Percentiles rank a stretch among this genome's conserved stretches.
phyloP scores from a whole-genome alignment of 73 alveolate genomes.

The Paramecium pentaurelia region DNA sequence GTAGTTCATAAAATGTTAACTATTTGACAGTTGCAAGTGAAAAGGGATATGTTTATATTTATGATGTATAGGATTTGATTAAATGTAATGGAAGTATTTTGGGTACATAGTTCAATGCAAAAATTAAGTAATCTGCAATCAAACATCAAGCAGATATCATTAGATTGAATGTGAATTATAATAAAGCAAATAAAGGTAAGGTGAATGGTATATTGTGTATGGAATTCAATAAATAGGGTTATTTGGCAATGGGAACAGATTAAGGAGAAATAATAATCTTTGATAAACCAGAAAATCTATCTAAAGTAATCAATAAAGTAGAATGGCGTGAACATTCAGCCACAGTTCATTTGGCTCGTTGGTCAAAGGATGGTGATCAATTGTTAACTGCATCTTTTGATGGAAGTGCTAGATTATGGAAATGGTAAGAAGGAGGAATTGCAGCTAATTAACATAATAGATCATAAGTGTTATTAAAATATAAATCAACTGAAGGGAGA shows the following conservation, averaged over 20 bases:
- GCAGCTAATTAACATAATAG: background rate
- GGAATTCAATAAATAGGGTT: constrained; percentile 53
- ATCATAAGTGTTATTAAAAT: background rate
- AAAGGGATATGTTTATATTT: constrained; percentile 26
- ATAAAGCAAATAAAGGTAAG: background rate
- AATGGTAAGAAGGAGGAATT: constrained; percentile 27
- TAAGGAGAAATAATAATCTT: constrained; percentile 50
- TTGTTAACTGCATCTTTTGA: constrained; percentile 61
- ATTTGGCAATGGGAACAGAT: constrained; percentile 60
- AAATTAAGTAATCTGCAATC: background rate
- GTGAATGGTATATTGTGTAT: constrained; percentile 47
- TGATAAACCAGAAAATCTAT: constrained; percentile 41
- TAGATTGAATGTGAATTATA: background rate
- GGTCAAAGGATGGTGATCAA: constrained; percentile 41
- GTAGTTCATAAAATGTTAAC: background rate
- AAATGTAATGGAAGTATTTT: constrained; percentile 37
- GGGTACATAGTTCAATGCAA: background rate
- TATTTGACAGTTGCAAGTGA: constrained; percentile 26
- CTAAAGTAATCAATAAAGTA: background rate
- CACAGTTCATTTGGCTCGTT: constrained; percentile 34
- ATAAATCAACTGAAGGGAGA: background rate
- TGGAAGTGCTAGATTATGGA: constrained; percentile 59
- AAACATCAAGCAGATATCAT: background rate
- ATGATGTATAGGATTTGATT: background rate
- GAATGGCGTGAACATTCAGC: constrained; percentile 55